Evolutionary conservation across 1,284 basidiomycete species (phyloP).

Genomic region (Rhodotorula sp.): DNA sequence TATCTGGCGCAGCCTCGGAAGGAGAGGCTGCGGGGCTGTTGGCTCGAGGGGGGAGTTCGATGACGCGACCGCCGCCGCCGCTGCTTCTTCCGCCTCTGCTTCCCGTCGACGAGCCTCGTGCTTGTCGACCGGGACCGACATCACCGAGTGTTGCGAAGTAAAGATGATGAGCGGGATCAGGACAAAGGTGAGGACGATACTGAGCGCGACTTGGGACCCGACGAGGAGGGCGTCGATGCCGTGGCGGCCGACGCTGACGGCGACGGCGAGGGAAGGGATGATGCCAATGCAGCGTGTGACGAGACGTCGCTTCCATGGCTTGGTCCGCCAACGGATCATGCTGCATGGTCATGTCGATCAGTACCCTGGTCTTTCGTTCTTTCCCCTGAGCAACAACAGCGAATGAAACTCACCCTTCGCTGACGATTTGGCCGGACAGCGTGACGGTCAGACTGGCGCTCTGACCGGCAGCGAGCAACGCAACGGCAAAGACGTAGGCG

Average conservation of each 20-base stretch:
- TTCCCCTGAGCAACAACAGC: no score
- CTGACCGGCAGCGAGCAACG: constrained; percentile 81
- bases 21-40: no score
- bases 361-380: no score
- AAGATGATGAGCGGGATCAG: constrained; percentile 37
- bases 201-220: constrained; percentile 70
- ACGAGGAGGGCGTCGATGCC: constrained; percentile 83
- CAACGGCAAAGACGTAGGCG: constrained; percentile 79
- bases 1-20: background rate
- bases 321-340: constrained; percentile 74
- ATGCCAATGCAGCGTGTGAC: constrained; percentile 81
- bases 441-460: constrained; percentile 91
- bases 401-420: constrained; percentile 61
- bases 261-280: constrained; percentile 80
- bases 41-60: background rate
- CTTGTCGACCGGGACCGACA: constrained; percentile 30
- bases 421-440: constrained; percentile 84
- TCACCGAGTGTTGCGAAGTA: constrained; percentile 38
- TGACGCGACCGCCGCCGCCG: background rate
- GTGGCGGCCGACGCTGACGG: constrained; percentile 66
- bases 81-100: background rate
- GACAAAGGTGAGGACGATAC: background rate
- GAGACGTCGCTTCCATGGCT: constrained; percentile 62
- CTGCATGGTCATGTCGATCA: background rate
- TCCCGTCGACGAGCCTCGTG: constrained; percentile 1